These are phyloP conservation scores for Coriaria nepalensis DNA, from an alignment of 306 rosid genomes.

Conservation along the genomic window DNA sequence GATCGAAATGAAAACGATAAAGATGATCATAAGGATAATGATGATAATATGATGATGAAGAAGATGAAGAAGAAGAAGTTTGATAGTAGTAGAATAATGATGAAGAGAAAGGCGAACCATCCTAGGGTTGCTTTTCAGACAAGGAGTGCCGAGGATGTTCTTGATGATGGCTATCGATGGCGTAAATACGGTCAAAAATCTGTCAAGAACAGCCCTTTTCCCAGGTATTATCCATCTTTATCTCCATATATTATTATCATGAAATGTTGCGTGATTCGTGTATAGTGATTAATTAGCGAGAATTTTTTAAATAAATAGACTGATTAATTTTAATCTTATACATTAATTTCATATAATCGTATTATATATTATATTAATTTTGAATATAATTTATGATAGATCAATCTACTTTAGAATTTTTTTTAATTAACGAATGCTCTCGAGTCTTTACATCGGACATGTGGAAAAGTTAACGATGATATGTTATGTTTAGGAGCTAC, in stretches of 20 bases:
- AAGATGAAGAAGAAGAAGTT: conserved; percentile 19
- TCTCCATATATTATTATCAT: too few species aligned
- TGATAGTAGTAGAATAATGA: conserved; percentile 10
- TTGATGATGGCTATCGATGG: conserved; percentile 98
- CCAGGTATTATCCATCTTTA: conserved; percentile 33
- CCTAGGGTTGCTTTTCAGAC: conserved; percentile 93
- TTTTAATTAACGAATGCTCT: background rate
- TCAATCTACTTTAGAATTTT: background rate
- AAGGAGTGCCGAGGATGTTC: conserved; percentile 68
- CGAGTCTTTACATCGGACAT: too few species aligned
- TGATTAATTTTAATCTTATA: too few species aligned
- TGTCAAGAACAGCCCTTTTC: conserved; percentile 62
- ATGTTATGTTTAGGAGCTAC: conserved; percentile 45
- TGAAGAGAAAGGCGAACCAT: conserved; percentile 25
- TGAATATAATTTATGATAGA: too few species aligned
- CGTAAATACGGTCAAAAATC: conserved; percentile 93
- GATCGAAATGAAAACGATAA: conserved; percentile 5
- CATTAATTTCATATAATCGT: too few species aligned
- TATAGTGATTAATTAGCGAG: too few species aligned
- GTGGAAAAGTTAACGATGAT: too few species aligned
- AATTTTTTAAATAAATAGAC: too few species aligned
- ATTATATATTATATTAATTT: too few species aligned
- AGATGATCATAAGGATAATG: conserved; percentile 17
- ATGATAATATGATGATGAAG: background rate
- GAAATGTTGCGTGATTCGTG: too few species aligned